A percentile compares a stretch with the other conserved stretches of the same genome.
Evolutionary conservation across 345 rosid genomes (phyloP).

Genomic region (Jatropha curcas): DNA sequence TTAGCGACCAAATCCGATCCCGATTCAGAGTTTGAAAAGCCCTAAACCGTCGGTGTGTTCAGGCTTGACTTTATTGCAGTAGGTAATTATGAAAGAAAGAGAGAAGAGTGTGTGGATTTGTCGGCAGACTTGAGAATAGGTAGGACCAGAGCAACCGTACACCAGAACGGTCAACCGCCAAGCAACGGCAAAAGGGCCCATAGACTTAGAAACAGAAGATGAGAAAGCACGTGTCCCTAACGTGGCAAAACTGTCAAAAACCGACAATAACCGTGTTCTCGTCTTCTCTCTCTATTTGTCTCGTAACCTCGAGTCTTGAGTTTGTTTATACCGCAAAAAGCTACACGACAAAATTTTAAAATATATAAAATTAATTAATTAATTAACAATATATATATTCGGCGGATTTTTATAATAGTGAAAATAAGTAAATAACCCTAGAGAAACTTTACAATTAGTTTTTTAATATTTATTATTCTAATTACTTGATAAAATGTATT

Average conservation of each 20-base stretch:
- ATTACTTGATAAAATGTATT: too few relatives aligned
- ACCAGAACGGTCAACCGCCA: constrained; percentile 49
- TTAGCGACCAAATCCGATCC: too few relatives aligned
- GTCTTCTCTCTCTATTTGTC: background rate
- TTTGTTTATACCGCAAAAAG: background rate
- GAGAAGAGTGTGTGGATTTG: constrained; percentile 14
- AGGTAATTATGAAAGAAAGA: too few relatives aligned
- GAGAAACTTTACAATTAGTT: too few relatives aligned
- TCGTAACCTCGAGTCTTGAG: constrained; percentile 1
- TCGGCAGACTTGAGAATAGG: constrained; percentile 40
- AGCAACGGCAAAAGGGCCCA: constrained; percentile 22
- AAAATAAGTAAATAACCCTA: too few relatives aligned
- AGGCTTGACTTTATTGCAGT: too few relatives aligned
- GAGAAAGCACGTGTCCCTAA: constrained; percentile 43
- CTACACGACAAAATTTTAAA: background rate
- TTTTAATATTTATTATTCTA: too few relatives aligned
- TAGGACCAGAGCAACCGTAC: constrained; percentile 26
- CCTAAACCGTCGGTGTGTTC: too few relatives aligned
- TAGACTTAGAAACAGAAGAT: constrained; percentile 12
- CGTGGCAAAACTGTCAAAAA: constrained; percentile 42
- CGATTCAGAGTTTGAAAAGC: too few relatives aligned
- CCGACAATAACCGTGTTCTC: constrained; percentile 37
- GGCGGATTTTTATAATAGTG: too few relatives aligned
- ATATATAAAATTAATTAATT: too few relatives aligned
- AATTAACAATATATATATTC: background rate